Base-by-base conservation (phyloP, 441 rosid genomes). In the Populus hybrid region DNA sequence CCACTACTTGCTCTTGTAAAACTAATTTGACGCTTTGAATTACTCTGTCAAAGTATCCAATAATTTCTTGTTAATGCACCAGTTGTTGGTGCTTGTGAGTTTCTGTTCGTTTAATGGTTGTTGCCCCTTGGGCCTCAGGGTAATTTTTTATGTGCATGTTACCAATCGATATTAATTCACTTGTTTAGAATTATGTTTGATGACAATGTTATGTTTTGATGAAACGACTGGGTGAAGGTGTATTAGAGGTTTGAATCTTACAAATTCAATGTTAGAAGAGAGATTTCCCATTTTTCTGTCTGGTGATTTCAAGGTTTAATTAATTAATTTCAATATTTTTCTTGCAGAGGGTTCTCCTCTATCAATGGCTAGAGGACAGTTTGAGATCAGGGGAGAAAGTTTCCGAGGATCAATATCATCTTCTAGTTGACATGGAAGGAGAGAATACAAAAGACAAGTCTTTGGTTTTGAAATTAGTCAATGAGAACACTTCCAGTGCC, bases 321-420 rank as follows among this genome's bases (percentile, higher is more conserved):
- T 12, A 69, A 8, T 42, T 67, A 28, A 59, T 40, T 8, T 74
- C 50, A 24, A 14, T 67, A 57, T 21, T 63, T 38, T 67, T 73
- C 59, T 78, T 73, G 83, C 87, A 94, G 99, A 82, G 82, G 71
- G 84, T 93, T 82, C 83, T 94, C 24, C 78, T 61, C 72, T 96
- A 87, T 78, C 95, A 88, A 78, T 94, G 98, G 99, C 83, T 96
- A 80, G 97, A 94, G 86, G 97, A 91, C 74, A 90, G 95, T 72
- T 79, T 94, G 84, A 90, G 86, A 78, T 23, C 81, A 53, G 98
- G 98, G 74, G 84, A 89, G 65, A 96, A 86, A 83, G 94, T 86
- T 73, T 77, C 84, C 9, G 94, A 96, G 84, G 92, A 93, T 80
- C 70, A 82, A 32, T 96, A 96, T 78, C 35, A 28, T 74, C 71